Conservation (phyloP, 2,329 filamentous ascomycete species). For the Monilinia vaccinii-corymbosi region DNA sequence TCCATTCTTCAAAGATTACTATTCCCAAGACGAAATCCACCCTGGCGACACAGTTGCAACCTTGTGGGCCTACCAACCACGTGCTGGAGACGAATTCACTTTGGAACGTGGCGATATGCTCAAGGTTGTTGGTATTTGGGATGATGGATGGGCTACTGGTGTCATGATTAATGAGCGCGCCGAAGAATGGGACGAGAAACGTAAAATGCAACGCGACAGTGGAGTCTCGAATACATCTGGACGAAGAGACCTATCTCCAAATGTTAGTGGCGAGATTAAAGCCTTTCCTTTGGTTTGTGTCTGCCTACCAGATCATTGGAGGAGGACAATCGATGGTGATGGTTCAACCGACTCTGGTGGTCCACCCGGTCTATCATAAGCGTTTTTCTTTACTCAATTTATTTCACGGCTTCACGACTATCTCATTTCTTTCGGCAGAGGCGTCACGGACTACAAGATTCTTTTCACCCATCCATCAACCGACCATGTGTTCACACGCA, state of each 20-base stretch:
- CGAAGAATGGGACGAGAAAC: conserved; percentile 77
- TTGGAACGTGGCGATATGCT: conserved; percentile 95
- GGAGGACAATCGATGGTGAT: conserved; percentile 91
- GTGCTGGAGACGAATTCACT: conserved; percentile 85
- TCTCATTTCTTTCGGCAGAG: conserved; percentile 19
- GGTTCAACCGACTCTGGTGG: conserved; percentile 54
- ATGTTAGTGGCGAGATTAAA: conserved; percentile 78
- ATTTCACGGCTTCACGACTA: conserved; percentile 27
- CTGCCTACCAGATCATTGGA: conserved; percentile 91
- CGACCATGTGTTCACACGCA: not conserved
- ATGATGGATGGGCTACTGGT: conserved; percentile 97
- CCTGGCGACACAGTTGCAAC: conserved; percentile 83
- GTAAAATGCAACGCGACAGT: conserved; percentile 77
- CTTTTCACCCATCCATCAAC: not conserved
- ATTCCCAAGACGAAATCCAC: conserved; percentile 92
- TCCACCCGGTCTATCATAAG: conserved; percentile 18
- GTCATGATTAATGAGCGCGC: conserved; percentile 72
- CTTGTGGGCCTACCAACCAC: conserved; percentile 93
- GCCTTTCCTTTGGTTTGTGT: conserved; percentile 96
- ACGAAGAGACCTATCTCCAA: conserved; percentile 53
- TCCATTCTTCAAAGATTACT: conserved; percentile 97
- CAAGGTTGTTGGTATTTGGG: conserved; percentile 97
- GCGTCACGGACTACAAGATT: conserved; percentile 20
- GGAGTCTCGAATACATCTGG: conserved; percentile 78
- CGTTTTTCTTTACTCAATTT: conserved; percentile 6